Evolutionary conservation across 129 eudicot species (phyloP).

Genomic region (Lactuca sativa): DNA sequence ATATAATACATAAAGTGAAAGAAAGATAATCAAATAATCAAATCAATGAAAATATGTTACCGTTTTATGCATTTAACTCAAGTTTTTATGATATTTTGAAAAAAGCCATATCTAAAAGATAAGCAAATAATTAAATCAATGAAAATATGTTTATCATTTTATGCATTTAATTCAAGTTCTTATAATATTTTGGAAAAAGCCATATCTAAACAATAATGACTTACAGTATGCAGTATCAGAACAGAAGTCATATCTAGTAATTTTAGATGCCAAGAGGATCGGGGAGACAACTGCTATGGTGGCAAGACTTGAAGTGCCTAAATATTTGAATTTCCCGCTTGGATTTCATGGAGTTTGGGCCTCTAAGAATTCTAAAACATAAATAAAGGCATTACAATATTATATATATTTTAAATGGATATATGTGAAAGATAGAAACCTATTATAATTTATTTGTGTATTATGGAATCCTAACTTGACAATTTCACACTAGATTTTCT

Average conservation of each 20-base stretch:
- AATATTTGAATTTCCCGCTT: slow-evolving; percentile 68
- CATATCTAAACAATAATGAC: background rate
- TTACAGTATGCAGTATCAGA: slow-evolving; percentile 85
- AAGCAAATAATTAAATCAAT: no score
- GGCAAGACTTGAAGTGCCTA: slow-evolving; percentile 89
- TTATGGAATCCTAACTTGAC: no score
- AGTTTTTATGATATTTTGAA: background rate
- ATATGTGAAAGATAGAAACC: no score
- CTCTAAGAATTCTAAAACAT: slow-evolving; percentile 9
- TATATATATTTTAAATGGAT: no score
- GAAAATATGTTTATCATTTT: no score
- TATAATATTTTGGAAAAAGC: background rate
- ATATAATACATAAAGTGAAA: no score
- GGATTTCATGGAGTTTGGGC: slow-evolving; percentile 98
- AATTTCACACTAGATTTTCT: no score
- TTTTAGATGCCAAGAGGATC: slow-evolving; percentile 63
- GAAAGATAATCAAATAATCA: background rate
- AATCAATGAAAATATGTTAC: no score
- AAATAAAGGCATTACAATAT: background rate
- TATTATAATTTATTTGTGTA: no score
- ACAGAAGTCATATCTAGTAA: slow-evolving; percentile 61
- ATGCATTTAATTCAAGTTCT: background rate
- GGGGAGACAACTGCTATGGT: slow-evolving; percentile 64
- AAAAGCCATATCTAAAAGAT: background rate
- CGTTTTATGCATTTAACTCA: no score